phyloP scores from a whole-genome alignment of 2,329 filamentous ascomycete species.

The Lachnellula cervina region DNA sequence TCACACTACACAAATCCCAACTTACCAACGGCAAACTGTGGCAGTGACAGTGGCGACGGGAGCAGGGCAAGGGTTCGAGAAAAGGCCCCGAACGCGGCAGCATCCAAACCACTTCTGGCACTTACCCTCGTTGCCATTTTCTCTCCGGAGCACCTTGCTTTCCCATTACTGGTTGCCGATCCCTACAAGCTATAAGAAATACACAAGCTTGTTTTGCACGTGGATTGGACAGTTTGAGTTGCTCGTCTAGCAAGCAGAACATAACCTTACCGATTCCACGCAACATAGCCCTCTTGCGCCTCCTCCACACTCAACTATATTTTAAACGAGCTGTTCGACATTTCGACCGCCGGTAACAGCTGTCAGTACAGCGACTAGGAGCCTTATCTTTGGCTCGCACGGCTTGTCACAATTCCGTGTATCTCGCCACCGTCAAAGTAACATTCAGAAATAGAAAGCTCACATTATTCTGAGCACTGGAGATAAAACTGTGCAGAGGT shows the following conservation, averaged over 20 bases:
- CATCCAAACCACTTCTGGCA: not conserved
- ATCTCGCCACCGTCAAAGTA: slow-evolving; percentile 1
- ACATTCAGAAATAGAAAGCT: not conserved
- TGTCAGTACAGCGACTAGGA: too few species aligned
- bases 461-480: not conserved
- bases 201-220: not conserved
- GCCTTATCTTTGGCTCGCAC: not conserved
- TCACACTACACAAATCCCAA: slow-evolving; percentile 3
- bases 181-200: not conserved
- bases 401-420: slow-evolving; percentile 6
- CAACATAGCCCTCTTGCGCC: slow-evolving; percentile 9
- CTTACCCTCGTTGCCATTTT: not conserved
- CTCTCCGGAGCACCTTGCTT: not conserved
- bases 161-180: not conserved
- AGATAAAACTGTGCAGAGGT: not conserved
- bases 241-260: not conserved
- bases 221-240: slow-evolving; percentile 1
- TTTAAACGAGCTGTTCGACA: not conserved
- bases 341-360: not conserved
- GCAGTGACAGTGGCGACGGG: slow-evolving; percentile 13
- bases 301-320: slow-evolving; percentile 10
- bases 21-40: slow-evolving; percentile 11
- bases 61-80: slow-evolving; percentile 3
- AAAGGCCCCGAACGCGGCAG: slow-evolving; percentile 8
- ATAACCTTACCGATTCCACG: not conserved